These are phyloP conservation scores for Lachnellula cervina DNA, from an alignment of 2,329 filamentous ascomycete genomes.

Conservation along the genomic window DNA sequence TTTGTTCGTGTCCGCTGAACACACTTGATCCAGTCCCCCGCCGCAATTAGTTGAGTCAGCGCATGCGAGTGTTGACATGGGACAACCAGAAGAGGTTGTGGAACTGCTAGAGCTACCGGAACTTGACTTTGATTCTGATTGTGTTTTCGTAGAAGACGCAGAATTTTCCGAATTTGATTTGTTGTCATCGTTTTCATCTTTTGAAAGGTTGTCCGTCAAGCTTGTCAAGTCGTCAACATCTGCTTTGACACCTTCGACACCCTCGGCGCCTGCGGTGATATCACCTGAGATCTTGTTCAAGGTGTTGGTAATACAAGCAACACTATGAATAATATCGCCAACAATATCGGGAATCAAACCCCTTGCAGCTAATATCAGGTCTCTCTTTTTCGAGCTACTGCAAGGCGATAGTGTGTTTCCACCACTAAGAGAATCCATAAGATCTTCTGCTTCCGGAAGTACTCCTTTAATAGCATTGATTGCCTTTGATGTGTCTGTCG, in stretches of 20 bases:
- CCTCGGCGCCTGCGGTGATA: not conserved
- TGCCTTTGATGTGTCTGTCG: not conserved
- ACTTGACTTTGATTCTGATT: no score
- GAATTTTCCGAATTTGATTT: not conserved
- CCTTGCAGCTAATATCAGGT: not conserved
- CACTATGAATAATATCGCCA: not conserved
- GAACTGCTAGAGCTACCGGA: no score
- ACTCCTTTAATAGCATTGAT: not conserved
- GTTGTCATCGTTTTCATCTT: not conserved
- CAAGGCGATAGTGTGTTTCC: not conserved
- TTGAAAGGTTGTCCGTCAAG: not conserved
- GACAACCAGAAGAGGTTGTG: no score
- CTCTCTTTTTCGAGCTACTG: not conserved
- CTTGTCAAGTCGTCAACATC: not conserved
- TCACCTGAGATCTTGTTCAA: not conserved
- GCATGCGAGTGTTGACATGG: no score
- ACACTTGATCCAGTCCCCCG: no score
- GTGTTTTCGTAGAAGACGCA: no score
- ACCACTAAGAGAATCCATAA: not conserved
- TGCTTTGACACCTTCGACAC: not conserved
- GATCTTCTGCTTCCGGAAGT: not conserved
- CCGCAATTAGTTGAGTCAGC: no score
- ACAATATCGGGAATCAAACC: not conserved
- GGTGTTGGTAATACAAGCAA: not conserved
- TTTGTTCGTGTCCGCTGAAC: no score